Evolutionary conservation across 352 stramenopile genomes (phyloP), one percentile per base, ranked within the genome.

Genomic region (Peronospora belbahrii): DNA sequence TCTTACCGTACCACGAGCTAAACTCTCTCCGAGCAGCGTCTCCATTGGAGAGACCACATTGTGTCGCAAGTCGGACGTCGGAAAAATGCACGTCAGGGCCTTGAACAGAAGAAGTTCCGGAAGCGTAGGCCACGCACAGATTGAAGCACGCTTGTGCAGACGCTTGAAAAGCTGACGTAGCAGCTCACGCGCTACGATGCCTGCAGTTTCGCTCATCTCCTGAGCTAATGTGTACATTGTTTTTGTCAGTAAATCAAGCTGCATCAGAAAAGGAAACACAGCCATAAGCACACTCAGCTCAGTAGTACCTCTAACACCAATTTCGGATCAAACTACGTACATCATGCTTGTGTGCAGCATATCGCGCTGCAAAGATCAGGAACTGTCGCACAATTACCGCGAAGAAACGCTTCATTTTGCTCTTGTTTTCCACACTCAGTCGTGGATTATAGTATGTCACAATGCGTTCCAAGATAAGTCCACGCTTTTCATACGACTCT

Each of bases 361-460:
- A 91, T 22, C 77, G 70, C 38, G 85, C 79, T 6, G 77, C 94
- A 37, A 93, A 91, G 47, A 86, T 81, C 20, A 97, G 73, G 56
- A 98, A 98, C 54, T 95, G 70, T 19, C 85, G 86, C 34, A 98
- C 60, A 34, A 98, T 74, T 2, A 98, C 86, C 30, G 95, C 89
- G 27, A 97, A 96, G 62, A 98, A 97, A 47, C 95, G 97, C 72
- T 97, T 94, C 86, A 98, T 98, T 32, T 86, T 89, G 51, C 88
- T 71, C 52, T 94, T 86, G 67, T 98, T 98, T 20, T 90, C 84
- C 37, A 90, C 86, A 52, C 94, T 94, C 23, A 98, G 56, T 35
- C 88, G 76, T n/a, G 95, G 81, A 19, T 88, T 97, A 70, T 97
- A 97, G 41, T 87, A 94, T 35, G 74, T 83, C 33, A 97, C 69